Conservation (phyloP, 371 early-diverging fungal species). For the Blastocladiella emersonii region DNA sequence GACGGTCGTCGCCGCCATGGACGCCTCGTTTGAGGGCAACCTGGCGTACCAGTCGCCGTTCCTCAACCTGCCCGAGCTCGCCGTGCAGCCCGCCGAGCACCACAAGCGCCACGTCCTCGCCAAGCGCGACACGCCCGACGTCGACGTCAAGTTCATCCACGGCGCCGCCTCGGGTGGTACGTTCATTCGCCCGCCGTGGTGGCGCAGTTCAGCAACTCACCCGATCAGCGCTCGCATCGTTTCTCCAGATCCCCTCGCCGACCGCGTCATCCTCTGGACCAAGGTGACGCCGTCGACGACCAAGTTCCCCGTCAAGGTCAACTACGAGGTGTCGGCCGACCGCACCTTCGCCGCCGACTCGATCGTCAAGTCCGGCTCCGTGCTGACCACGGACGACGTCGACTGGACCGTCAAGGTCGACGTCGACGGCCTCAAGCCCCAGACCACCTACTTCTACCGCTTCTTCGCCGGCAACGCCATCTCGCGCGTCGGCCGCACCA, state of each 20-base stretch:
- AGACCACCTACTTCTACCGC: not conserved
- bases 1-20: too few relatives aligned
- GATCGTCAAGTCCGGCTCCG: not conserved
- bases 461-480: not conserved
- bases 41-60: not conserved
- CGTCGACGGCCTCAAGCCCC: not conserved
- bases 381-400: not conserved
- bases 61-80: not conserved
- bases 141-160: not conserved
- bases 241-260: not conserved
- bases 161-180: not conserved
- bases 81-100: not conserved
- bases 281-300: not conserved
- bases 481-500: not conserved
- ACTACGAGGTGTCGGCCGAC: not conserved
- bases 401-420: slow-evolving; percentile 5
- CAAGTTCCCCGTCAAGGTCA: not conserved
- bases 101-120: not conserved
- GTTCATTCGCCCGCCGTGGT: not conserved
- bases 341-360: not conserved
- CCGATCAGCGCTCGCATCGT: not conserved
- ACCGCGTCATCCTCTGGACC: not conserved
- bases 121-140: not conserved
- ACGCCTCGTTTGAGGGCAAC: not conserved
- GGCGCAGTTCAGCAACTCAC: not conserved